Conservation (phyloP, 1,284 basidiomycete species). For the Malassezia cuniculi region DNA sequence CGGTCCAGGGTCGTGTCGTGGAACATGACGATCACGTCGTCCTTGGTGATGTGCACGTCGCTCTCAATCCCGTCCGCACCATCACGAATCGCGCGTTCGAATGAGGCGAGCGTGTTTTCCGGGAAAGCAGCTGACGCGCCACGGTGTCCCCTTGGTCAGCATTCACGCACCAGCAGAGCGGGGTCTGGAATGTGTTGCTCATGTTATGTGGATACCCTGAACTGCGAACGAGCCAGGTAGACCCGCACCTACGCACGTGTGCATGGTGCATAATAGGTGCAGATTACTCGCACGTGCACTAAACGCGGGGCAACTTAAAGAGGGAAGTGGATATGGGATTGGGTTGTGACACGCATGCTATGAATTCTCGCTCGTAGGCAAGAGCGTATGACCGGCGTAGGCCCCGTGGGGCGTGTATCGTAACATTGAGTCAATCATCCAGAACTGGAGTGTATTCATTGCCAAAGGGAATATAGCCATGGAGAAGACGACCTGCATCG, state of each 20-base stretch:
- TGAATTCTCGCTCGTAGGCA: no score
- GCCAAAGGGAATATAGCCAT: slow-evolving; percentile 86
- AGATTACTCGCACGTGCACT: no score
- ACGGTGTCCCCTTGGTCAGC: slow-evolving; percentile 31
- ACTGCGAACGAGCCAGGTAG: no score
- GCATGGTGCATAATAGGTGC: no score
- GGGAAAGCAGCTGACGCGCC: slow-evolving; percentile 44
- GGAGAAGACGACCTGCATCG: slow-evolving; percentile 47
- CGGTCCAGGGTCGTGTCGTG: slow-evolving; percentile 63
- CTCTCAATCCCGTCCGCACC: slow-evolving; percentile 43
- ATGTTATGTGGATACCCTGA: no score
- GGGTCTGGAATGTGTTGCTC: no score
- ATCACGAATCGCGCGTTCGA: slow-evolving; percentile 39
- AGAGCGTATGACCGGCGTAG: no score
- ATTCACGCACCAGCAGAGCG: slow-evolving; percentile 12
- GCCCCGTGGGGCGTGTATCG: slow-evolving; percentile 34
- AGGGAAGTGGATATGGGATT: no score
- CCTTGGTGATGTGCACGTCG: slow-evolving; percentile 86
- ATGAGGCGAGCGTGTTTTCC: slow-evolving; percentile 42
- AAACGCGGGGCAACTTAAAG: no score
- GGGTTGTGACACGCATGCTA: no score
- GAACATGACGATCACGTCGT: slow-evolving; percentile 84
- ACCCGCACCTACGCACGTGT: no score
- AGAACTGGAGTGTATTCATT: slow-evolving; percentile 54
- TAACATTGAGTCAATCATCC: slow-evolving; percentile 41